Evolutionary conservation across 2,329 filamentous ascomycete genomes (phyloP), one percentile per base, ranked within the genome.

Genomic region (Stemphylium vesicarium): DNA sequence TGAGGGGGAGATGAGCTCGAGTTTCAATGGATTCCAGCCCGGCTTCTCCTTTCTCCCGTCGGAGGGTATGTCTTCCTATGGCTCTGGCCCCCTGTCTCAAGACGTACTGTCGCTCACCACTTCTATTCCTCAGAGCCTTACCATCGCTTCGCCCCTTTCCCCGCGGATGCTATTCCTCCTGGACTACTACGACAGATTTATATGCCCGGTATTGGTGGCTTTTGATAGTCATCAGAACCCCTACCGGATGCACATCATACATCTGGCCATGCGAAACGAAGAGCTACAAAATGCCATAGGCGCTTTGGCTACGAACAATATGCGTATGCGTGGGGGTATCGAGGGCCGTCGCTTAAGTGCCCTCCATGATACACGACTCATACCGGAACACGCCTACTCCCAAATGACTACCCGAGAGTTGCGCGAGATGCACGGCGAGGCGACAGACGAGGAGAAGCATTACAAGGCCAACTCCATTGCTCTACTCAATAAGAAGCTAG

Each of bases 211-310:
- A 55, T 90, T 97, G 76, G 92, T 97, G 45, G 91, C 92, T 63
- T 92, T 96, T 73, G 94, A 98, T 72, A 88, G 88, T 10, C 89
- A 90, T 1, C 50, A 64, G 4, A 97, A 96, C 73, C 94, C 94
- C 1, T 97, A 94, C 73, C 84, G 92, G 57, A 87, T 88, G 65
- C 89, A 96, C 70, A 87, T 97, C 50, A 82, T 96, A 55, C 87
- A 87, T 50, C 82, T 97, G 45, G 91, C 92, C 11, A 82, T 87
- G 62, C 82, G 85, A 56, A 96, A 91, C 74, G 87, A 89, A 64
- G 92, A 91, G 62, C 79, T 97, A n/a, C 91, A 94, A 71, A 92
- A 96, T 75, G 93, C 93, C 48, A 92, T 97, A 67, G 95, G 93
- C 65, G 93, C 93, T 10, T 79, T 97, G 29, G 86, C 93, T 1